phyloP scores from a whole-genome alignment of 192 early-diverging fungal genomes.

The Diversispora eburnea region DNA sequence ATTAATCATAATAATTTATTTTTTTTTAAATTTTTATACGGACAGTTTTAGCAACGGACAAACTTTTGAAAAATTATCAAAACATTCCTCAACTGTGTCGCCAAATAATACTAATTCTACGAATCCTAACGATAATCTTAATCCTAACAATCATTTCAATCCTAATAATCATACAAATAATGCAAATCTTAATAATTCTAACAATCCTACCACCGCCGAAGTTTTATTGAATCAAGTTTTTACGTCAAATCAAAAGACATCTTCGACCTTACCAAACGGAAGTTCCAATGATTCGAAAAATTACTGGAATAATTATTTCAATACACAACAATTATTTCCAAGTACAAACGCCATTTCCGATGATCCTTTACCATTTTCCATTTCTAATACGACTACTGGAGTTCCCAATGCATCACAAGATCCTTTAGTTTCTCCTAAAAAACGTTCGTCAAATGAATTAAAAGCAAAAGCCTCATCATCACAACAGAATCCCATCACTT shows the following conservation, averaged over 20 bases:
- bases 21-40: too few species aligned
- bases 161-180: too few species aligned
- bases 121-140: too few species aligned
- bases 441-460: background rate
- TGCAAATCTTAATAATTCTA: too few species aligned
- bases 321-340: conserved; percentile 16
- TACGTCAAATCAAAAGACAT: background rate
- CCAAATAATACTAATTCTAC: too few species aligned
- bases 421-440: conserved; percentile 15
- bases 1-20: too few species aligned
- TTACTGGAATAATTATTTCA: conserved; percentile 21
- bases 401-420: conserved; percentile 21
- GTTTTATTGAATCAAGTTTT: conserved; percentile 17
- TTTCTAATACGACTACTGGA: background rate
- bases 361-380: too few species aligned
- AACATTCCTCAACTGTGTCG: too few species aligned
- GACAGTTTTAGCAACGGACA: too few species aligned
- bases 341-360: background rate
- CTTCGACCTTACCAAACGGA: background rate
- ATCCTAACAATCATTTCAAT: background rate
- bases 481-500: background rate
- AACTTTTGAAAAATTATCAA: too few species aligned
- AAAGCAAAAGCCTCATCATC: background rate
- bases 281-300: background rate
- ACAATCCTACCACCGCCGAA: background rate